Evolutionary conservation across 495 filamentous ascomycete species (phyloP).

Genomic region (Acidomyces sp.): DNA sequence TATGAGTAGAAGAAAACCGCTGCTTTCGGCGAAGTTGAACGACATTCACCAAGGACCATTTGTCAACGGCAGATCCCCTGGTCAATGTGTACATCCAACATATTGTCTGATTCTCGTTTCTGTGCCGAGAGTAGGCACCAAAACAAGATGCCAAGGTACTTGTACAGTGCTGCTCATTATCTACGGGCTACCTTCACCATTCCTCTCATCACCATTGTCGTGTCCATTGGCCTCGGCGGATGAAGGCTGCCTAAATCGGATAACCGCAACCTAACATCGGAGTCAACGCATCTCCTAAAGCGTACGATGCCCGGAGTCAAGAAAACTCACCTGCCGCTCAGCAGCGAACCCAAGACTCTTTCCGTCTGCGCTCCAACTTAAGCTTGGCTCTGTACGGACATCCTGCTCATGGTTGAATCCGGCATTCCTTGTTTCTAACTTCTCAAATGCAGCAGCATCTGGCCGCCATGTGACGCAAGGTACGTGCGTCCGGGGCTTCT

Average conservation of each 20-base stretch:
- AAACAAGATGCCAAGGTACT: too few relatives aligned
- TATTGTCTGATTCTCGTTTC: too few relatives aligned
- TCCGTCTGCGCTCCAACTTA: conserved; percentile 67
- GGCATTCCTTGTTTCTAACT: conserved; percentile 24
- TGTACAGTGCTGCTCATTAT: too few relatives aligned
- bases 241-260: conserved; percentile 7
- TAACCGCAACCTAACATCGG: conserved; percentile 3
- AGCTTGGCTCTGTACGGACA: conserved; percentile 33
- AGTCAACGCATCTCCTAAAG: background rate
- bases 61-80: too few relatives aligned
- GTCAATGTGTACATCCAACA: too few relatives aligned
- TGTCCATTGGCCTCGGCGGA: background rate
- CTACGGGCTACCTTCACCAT: too few relatives aligned
- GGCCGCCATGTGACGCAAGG: conserved; percentile 8
- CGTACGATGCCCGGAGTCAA: background rate
- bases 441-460: background rate
- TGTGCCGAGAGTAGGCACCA: too few relatives aligned
- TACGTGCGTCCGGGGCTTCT: background rate
- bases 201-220: background rate
- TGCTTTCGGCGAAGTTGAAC: too few relatives aligned
- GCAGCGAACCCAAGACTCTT: conserved; percentile 61
- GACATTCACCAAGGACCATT: too few relatives aligned
- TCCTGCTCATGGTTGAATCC: conserved; percentile 24
- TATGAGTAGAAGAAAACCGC: too few relatives aligned
- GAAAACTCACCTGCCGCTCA: conserved; percentile 48